Percentiles rank a stretch among this genome's conserved stretches.
phyloP scores from a whole-genome alignment of 1,139 yeast genomes.

The Lodderomyces elongisporus region DNA sequence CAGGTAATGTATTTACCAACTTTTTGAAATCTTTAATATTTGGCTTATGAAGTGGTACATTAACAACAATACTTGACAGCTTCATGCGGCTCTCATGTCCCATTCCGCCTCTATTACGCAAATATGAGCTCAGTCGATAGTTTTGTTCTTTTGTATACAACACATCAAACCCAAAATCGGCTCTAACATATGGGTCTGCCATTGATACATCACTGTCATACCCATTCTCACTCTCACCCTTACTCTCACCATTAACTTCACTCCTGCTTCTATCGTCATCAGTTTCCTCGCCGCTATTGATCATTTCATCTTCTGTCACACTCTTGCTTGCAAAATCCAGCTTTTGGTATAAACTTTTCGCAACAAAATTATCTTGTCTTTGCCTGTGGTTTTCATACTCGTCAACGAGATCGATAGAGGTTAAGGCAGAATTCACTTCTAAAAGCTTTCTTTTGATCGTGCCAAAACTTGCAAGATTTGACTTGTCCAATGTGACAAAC shows the following conservation, averaged over 20 bases:
- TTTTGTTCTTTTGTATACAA: conserved; percentile 24
- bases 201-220: conserved; percentile 46
- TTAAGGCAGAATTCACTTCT: conserved; percentile 22
- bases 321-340: conserved; percentile 38
- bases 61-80: conserved; percentile 12
- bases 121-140: too few relatives aligned
- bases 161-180: conserved; percentile 48
- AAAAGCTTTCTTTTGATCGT: conserved; percentile 54
- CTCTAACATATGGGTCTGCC: conserved; percentile 49
- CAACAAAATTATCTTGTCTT: conserved; percentile 6
- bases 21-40: conserved; percentile 22
- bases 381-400: conserved; percentile 20
- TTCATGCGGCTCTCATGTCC: too few relatives aligned
- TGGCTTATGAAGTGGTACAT: conserved; percentile 32
- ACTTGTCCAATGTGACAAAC: conserved; percentile 54
- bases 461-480: conserved; percentile 46
- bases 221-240: conserved; percentile 14
- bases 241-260: background rate
- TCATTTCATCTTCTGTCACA: conserved; percentile 27
- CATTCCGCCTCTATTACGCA: conserved; percentile 2
- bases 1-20: conserved; percentile 27
- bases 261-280: background rate
- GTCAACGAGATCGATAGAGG: conserved; percentile 21
- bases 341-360: conserved; percentile 21
- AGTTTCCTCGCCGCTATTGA: background rate